Conservation (phyloP, 345 rosid genomes). For the Pelargonium nanum region DNA sequence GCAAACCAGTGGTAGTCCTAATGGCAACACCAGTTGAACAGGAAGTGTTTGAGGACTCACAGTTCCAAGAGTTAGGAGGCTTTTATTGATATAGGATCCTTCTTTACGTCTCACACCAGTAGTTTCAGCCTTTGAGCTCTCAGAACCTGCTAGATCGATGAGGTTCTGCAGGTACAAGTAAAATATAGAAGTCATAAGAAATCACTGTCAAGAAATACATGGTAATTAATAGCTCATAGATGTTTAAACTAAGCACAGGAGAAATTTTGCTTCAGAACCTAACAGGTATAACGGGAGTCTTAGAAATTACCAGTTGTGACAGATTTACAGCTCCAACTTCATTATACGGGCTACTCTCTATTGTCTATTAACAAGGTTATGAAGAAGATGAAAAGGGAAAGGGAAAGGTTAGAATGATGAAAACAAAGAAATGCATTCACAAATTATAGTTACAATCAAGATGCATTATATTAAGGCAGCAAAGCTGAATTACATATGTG, state of each 20-base stretch:
- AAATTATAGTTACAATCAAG: neutral
- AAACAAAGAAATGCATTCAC: neutral
- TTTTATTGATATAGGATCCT: constrained; percentile 96
- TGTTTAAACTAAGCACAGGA: neutral
- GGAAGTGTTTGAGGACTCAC: constrained; percentile 40
- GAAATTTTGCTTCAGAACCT: neutral
- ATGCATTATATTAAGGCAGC: neutral
- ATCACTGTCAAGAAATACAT: constrained; percentile 1
- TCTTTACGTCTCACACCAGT: constrained; percentile 90
- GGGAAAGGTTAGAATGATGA: constrained; percentile 6
- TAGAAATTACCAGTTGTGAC: constrained; percentile 82
- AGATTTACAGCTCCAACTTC: constrained; percentile 85
- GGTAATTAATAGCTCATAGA: neutral
- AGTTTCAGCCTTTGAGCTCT: constrained; percentile 97
- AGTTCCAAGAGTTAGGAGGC: constrained; percentile 95
- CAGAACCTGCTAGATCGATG: constrained; percentile 99
- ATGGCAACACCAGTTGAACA: neutral
- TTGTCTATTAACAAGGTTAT: constrained; percentile 41
- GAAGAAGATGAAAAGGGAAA: constrained; percentile 12
- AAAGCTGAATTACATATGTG: neutral
- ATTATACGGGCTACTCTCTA: constrained; percentile 84
- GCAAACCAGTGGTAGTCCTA: constrained; percentile 1
- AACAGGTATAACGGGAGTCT: constrained; percentile 3
- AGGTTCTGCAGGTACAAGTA: constrained; percentile 82
- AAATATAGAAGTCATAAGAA: constrained; percentile 25